A percentile compares a stretch with the other conserved stretches of the same genome.
Conservation (phyloP, 2,329 filamentous ascomycete genomes). For the Leptosphaerulina australis region DNA sequence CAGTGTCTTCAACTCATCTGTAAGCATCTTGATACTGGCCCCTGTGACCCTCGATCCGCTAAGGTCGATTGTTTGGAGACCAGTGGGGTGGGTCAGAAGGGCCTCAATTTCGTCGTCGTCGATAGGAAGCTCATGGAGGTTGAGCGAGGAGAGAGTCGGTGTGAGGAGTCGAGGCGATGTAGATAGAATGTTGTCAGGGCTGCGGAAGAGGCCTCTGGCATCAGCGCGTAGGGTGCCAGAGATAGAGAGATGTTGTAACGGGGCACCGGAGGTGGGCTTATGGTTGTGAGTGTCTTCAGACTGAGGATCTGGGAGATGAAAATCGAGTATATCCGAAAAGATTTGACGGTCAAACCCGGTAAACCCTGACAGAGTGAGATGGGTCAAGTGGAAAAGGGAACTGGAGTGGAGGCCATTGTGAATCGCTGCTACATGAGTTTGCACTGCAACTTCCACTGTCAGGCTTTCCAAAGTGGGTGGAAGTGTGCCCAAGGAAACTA, state of each 20-base stretch:
- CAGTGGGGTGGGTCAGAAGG: slow-evolving; percentile 28
- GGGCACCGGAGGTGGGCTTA: background rate
- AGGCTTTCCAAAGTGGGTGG: slow-evolving; percentile 29
- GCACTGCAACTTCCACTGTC: slow-evolving; percentile 6
- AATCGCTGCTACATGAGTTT: too few species aligned
- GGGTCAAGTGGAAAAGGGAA: slow-evolving; percentile 22
- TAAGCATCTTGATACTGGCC: slow-evolving; percentile 48
- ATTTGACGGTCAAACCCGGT: slow-evolving; percentile 2
- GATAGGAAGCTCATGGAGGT: slow-evolving; percentile 24
- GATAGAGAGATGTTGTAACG: slow-evolving; percentile 13
- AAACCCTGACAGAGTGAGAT: slow-evolving; percentile 27
- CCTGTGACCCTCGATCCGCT: slow-evolving; percentile 49
- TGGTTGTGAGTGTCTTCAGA: background rate
- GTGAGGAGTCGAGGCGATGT: slow-evolving; percentile 35
- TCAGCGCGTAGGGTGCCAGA: slow-evolving; percentile 5
- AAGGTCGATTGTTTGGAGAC: slow-evolving; percentile 43
- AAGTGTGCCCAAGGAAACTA: slow-evolving; percentile 12
- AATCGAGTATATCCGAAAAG: slow-evolving; percentile 25
- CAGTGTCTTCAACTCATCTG: slow-evolving; percentile 35
- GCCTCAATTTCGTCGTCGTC: slow-evolving; percentile 42
- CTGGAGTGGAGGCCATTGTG: too few species aligned
- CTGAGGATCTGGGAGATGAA: background rate
- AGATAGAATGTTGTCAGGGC: background rate
- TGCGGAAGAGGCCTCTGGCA: slow-evolving; percentile 10
- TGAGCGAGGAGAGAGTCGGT: slow-evolving; percentile 21